Conservation (phyloP, 352 stramenopile species). For the Pilasporangium apinafurcum region DNA sequence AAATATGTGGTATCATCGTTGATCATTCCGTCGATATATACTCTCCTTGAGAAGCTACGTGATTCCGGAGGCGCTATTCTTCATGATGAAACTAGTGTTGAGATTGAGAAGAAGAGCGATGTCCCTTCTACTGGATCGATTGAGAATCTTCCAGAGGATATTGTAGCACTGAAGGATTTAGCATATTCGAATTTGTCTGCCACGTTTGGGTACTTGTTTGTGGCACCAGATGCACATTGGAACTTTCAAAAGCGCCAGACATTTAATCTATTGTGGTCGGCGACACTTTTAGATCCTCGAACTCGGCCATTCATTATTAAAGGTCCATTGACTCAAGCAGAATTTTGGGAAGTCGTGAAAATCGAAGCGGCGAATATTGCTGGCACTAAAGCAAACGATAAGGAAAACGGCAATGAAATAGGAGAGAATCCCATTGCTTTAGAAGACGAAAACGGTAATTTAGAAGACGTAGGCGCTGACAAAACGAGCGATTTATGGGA, state of each 20-base stretch:
- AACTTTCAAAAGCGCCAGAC: constrained; percentile 29
- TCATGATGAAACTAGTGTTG: not conserved
- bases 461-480: constrained; percentile 8
- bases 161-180: constrained; percentile 49
- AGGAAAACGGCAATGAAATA: constrained; percentile 35
- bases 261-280: constrained; percentile 64
- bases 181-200: constrained; percentile 42
- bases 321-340: constrained; percentile 35
- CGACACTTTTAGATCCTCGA: constrained; percentile 64
- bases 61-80: no score
- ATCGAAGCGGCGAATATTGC: constrained; percentile 41
- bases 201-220: constrained; percentile 59
- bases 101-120: no score
- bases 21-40: constrained; percentile 65
- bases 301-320: constrained; percentile 78
- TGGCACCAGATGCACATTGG: constrained; percentile 33
- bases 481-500: constrained; percentile 63
- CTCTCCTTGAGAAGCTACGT: constrained; percentile 57
- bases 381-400: constrained; percentile 43
- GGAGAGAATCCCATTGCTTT: constrained; percentile 24
- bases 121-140: no score
- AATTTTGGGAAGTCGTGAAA: constrained; percentile 75
- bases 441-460: constrained; percentile 22
- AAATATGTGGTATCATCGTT: constrained; percentile 56
- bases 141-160: constrained; percentile 51